phyloP scores from a whole-genome alignment of 441 rosid genomes.

The Pelargonium fulgidum region DNA sequence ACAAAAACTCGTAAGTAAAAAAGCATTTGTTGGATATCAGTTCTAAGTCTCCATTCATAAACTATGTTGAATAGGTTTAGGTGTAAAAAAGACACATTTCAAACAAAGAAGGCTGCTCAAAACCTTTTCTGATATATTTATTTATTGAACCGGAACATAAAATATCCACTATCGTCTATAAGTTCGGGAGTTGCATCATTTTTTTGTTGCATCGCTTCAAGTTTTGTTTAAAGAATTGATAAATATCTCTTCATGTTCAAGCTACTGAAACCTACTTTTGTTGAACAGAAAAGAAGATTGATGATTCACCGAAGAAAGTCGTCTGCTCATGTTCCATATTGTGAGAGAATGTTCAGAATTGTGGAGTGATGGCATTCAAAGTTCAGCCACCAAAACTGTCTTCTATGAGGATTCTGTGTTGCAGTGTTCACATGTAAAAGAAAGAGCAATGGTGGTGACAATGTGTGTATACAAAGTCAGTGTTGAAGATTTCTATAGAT shows the following conservation, averaged over 20 bases:
- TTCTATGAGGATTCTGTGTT: slow-evolving; percentile 20
- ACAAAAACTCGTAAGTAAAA: neutral
- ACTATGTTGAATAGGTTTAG: neutral
- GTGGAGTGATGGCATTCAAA: slow-evolving; percentile 21
- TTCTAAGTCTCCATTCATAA: neutral
- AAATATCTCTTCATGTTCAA: neutral
- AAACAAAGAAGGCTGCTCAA: neutral
- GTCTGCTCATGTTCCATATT: slow-evolving; percentile 84
- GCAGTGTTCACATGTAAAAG: slow-evolving; percentile 23
- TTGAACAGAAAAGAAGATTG: slow-evolving; percentile 77
- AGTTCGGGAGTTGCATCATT: too few species aligned
- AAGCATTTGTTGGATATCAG: slow-evolving; percentile 1
- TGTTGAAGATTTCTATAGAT: neutral
- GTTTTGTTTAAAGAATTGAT: too few species aligned
- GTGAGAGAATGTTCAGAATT: slow-evolving; percentile 39
- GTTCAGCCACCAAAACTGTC: slow-evolving; percentile 35
- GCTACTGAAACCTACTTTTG: slow-evolving; percentile 14
- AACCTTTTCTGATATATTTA: neutral
- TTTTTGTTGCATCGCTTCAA: neutral
- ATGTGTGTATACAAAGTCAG: slow-evolving; percentile 18
- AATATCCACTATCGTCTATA: too few species aligned
- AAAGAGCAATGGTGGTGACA: slow-evolving; percentile 20
- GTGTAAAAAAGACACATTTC: neutral
- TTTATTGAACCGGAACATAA: too few species aligned
- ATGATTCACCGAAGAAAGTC: slow-evolving; percentile 55